These are phyloP conservation scores for Saturnispora dispora DNA, from an alignment of 805 yeast genomes.

Conservation along the genomic window DNA sequence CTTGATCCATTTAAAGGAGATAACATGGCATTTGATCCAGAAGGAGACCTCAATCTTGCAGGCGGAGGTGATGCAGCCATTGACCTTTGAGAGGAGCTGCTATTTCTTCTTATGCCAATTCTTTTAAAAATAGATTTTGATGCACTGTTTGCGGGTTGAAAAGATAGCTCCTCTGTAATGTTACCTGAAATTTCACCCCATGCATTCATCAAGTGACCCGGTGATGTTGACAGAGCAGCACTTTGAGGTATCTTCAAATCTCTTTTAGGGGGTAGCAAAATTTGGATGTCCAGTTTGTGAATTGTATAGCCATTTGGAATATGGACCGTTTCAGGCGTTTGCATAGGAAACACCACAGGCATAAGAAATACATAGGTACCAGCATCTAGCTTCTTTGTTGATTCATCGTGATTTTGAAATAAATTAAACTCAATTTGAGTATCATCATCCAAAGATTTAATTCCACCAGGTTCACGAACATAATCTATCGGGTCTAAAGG, in stretches of 20 bases:
- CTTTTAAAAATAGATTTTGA: conserved; percentile 19
- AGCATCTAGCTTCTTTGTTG: conserved; percentile 33
- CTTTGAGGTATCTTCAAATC: conserved; percentile 24
- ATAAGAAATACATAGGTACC: conserved; percentile 64
- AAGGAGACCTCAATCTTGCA: conserved; percentile 5
- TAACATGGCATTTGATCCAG: not conserved
- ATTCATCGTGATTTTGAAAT: conserved; percentile 11
- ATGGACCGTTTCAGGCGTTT: conserved; percentile 51
- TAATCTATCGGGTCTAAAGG: conserved; percentile 19
- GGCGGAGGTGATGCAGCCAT: conserved; percentile 8
- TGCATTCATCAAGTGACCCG: conserved; percentile 16
- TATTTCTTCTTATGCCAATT: conserved; percentile 17
- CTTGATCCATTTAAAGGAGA: not conserved
- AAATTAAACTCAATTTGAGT: conserved; percentile 11
- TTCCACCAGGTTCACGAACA: conserved; percentile 15
- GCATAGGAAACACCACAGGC: conserved; percentile 53
- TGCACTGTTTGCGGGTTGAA: not conserved
- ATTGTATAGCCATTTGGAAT: conserved; percentile 42
- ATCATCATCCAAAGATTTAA: conserved; percentile 4
- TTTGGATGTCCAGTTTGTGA: conserved; percentile 34
- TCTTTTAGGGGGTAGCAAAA: conserved; percentile 26
- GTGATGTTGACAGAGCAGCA: conserved; percentile 30
- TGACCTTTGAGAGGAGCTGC: conserved; percentile 9
- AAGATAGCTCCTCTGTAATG: not conserved
- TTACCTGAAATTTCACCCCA: not conserved